Base-by-base conservation (phyloP, 257 asterid species). In the Solanum medicagineum region DNA sequence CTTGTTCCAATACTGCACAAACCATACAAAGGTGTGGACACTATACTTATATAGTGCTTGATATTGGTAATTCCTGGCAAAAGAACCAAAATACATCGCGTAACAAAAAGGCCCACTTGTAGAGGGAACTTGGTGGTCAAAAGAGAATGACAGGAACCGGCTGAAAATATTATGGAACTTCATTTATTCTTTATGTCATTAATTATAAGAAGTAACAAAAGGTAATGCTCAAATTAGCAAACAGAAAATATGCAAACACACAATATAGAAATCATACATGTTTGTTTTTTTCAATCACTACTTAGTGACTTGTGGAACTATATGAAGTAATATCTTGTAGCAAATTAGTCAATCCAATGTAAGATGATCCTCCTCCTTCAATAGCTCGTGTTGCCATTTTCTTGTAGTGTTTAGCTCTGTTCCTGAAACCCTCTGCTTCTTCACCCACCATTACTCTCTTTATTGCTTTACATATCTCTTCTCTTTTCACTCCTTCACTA, bases 331-430 rank as follows among this genome's bases (percentile, higher is more conserved):
- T 36, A 36, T 91, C 96, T 17, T 86, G 45, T 1, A 91, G 69
- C 81, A 93, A 84, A 81, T 83, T 79, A 56, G 51, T 86, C 82
- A 90, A 45, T 53, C 45, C 63, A n/a, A 51, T 44, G 66, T 88
- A 85, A 59, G 96, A 93, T 5, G 94, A 91, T 13, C 94, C 93
- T 2, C 92, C 94, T 2, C 90, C 93, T 68, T 80, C 93, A 17
- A 90, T 87, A 2, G 94, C 90, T 70, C 49, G 57, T 70, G 82
- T 85, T 0, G 92, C 92, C 90, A 86, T 89, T 71, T 88, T 86
- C 85, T 69, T 87, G 15, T 86, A 3, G 47, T 63, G 19, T 54
- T 12, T 85, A 1, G 89, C 96, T 47, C 93, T 66, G 1, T 47
- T 79, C 54, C 93, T 88, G 85, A 92, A 89, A 63, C 87, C 92